Conservation (phyloP, 2,329 filamentous ascomycete genomes). For the Alternaria sp. region DNA sequence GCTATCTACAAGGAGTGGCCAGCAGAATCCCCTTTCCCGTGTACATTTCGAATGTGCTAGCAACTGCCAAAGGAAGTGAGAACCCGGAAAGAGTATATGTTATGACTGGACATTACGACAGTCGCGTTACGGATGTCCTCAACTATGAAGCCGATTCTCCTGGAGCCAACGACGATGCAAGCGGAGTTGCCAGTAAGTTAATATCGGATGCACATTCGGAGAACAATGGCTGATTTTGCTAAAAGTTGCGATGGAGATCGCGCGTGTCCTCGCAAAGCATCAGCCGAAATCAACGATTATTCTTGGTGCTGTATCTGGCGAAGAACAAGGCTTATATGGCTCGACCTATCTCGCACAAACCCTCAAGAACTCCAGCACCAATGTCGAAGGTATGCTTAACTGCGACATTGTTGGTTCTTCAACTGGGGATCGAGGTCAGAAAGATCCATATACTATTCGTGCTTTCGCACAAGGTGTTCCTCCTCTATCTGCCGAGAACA, state of each 20-base stretch:
- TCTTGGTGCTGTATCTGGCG: conserved; percentile 66
- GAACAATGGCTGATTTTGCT: conserved; percentile 12
- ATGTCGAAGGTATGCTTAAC: conserved; percentile 67
- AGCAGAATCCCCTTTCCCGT: conserved; percentile 61
- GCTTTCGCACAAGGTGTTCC: conserved; percentile 63
- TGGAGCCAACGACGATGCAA: conserved; percentile 67
- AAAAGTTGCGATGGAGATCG: conserved; percentile 63
- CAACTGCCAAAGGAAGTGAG: conserved; percentile 59
- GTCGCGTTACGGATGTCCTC: conserved; percentile 59
- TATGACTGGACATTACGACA: conserved; percentile 66
- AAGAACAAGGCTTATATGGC: conserved; percentile 66
- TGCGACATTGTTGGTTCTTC: conserved; percentile 67
- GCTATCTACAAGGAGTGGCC: conserved; percentile 62
- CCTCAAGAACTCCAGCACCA: conserved; percentile 60
- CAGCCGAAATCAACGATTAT: conserved; percentile 63
- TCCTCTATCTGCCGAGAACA: conserved; percentile 51
- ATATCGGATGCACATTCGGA: not conserved
- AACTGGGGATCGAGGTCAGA: conserved; percentile 56
- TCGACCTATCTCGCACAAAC: conserved; percentile 62
- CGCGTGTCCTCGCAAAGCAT: conserved; percentile 60
- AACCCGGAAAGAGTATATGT: conserved; percentile 62
- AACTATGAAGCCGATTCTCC: conserved; percentile 64
- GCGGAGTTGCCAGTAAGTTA: conserved; percentile 58
- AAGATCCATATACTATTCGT: conserved; percentile 63
- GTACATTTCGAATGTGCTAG: conserved; percentile 62